Evolutionary conservation across 2,329 filamentous ascomycete genomes (phyloP), one percentile per base, ranked within the genome.

Genomic region (Diplodia intermedia): DNA sequence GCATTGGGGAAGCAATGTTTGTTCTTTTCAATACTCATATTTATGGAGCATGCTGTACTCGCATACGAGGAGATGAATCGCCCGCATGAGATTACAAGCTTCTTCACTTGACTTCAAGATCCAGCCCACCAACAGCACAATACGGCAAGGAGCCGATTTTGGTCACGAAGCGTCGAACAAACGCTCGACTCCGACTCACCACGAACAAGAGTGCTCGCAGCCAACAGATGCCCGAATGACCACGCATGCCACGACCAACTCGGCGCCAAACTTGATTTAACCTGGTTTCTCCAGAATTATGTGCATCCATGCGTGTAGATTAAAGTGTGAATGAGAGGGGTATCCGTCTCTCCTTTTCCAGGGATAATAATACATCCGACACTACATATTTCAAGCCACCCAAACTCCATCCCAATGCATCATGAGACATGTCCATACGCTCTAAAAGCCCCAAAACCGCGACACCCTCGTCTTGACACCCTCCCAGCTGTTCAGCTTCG

Each of bases 401-500:
- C 3, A 65, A 65, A 65, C 62, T 55, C 62, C 62, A 54, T 1
- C 62, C 47, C 62, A 65, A 65, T 65, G 62, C 62, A 40, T 65
- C 60, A 36, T 63, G 8, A 38, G 23, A 50, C 23, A 40, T 36
- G 29, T 50, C 23, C 33, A 40, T 49, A 33, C 33, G 14, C 47
- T 31, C 26, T 71, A 85, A 36, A 84, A 75, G 1, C 85, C 85
- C 70, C 82, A 75, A 68, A 84, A 81, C 65, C 75, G 79, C 70
- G 77, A 77, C 52, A 84, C 80, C 71, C 88, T 82, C 83, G 88
- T 86, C 76, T 83, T 85, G 70, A 85, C 82, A 3, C 87, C 88
- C 73, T 90, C 88, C 78, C 82, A 86, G 67, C 79, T 86, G 75
- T 90, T 90, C 76, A 90, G 69, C 79, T 90, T 90, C 7, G 88